phyloP scores from a whole-genome alignment of 768 basidiomycete genomes.

The Mrakia gelida region DNA sequence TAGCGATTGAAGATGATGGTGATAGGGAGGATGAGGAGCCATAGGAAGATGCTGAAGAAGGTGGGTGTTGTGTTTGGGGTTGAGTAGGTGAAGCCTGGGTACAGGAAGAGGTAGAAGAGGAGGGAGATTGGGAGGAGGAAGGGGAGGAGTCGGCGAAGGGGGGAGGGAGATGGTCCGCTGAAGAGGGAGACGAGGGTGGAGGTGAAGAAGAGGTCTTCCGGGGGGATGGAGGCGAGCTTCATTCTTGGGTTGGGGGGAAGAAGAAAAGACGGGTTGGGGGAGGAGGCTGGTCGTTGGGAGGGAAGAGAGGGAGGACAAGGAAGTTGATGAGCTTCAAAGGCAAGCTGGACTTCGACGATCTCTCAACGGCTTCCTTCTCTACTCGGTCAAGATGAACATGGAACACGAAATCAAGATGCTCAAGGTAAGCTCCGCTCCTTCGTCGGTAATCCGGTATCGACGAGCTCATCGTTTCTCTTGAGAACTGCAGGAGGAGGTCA shows the following conservation, averaged over 20 bases:
- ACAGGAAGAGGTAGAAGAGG: background rate
- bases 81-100: no score
- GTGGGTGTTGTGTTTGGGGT: no score
- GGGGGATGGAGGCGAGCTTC: background rate
- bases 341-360: background rate
- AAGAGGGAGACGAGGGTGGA: background rate
- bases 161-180: background rate
- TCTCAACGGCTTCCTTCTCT: background rate
- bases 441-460: no score
- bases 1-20: no score
- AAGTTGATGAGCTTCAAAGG: no score
- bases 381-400: conserved; percentile 4
- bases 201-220: background rate
- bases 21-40: no score
- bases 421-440: background rate
- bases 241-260: background rate
- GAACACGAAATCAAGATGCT: conserved; percentile 22
- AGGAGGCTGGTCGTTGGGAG: background rate
- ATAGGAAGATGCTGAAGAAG: no score
- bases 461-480: no score
- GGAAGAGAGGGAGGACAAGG: background rate
- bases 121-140: background rate
- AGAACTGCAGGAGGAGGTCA: conserved; percentile 12
- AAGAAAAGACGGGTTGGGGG: background rate
- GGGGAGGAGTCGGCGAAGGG: background rate